Percentiles rank a stretch among this genome's conserved stretches.
phyloP scores from a whole-genome alignment of 176 grass and related monocot genomes.

The Oryza meyeriana region DNA sequence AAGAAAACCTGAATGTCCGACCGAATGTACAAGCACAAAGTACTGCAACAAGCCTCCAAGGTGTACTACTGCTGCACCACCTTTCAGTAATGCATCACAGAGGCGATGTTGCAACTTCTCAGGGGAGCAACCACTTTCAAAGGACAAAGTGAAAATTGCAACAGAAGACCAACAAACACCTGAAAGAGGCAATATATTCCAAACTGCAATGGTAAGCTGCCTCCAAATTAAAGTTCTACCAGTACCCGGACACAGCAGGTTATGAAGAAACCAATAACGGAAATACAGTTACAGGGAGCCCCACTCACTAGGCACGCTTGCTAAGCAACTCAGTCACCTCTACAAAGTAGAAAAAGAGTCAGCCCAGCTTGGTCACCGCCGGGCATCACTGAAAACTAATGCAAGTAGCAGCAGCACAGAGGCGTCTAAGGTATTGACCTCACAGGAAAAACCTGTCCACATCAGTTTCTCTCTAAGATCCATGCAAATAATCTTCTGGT shows the following conservation, averaged over 20 bases:
- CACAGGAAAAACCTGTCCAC: background rate
- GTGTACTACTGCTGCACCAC: too few relatives aligned
- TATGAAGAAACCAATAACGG: background rate
- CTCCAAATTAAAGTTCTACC: background rate
- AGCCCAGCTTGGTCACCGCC: background rate
- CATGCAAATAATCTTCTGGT: background rate
- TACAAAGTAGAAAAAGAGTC: background rate
- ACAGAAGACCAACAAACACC: background rate
- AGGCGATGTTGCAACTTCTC: background rate
- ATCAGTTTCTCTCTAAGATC: background rate
- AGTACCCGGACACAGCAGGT: background rate
- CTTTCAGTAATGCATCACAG: too few relatives aligned
- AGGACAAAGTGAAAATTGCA: background rate
- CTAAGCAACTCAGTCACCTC: background rate
- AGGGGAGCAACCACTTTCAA: background rate
- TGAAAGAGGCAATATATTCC: background rate
- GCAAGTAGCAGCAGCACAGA: background rate
- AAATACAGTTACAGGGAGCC: background rate
- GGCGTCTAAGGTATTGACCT: background rate
- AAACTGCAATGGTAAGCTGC: background rate
- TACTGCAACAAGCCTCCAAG: too few relatives aligned
- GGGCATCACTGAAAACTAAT: background rate
- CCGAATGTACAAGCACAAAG: too few relatives aligned
- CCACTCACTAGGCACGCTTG: too few relatives aligned
- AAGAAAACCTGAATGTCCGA: background rate